Conservation (phyloP, 345 rosid species). For the Bruguiera parviflora region DNA sequence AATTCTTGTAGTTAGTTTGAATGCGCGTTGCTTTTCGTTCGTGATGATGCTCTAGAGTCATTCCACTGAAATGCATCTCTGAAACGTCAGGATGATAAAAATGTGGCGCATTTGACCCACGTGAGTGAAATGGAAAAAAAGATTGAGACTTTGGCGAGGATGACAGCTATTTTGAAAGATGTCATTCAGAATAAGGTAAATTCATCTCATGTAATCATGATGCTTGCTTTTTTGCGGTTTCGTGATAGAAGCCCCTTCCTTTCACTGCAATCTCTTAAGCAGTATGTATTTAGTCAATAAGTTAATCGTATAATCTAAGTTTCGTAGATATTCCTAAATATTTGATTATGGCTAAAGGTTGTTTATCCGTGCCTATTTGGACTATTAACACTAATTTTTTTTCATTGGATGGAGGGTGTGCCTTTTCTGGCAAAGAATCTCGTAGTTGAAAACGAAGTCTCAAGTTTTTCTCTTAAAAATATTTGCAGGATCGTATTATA, state of each 20-base stretch:
- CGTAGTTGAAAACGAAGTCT: too few species aligned
- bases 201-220: neutral
- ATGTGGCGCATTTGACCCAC: conserved; percentile 93
- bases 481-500: conserved; percentile 84
- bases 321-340: neutral
- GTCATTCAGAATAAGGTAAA: conserved; percentile 97
- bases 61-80: neutral
- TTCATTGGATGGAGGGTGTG: neutral
- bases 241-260: neutral
- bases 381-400: neutral
- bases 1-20: neutral
- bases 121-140: conserved; percentile 95
- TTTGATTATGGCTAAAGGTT: neutral
- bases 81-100: conserved; percentile 74
- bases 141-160: conserved; percentile 80
- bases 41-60: too few species aligned
- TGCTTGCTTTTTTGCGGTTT: neutral
- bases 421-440: neutral
- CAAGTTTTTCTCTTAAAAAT: neutral
- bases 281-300: too few species aligned
- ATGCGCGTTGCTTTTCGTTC: neutral
- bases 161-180: conserved; percentile 86
- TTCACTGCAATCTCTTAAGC: too few species aligned
- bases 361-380: neutral
- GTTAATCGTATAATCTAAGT: neutral